Evolutionary conservation across 331 rosid species (phyloP), one percentile per base, ranked within the genome.

Genomic region (Rosa hybrid): DNA sequence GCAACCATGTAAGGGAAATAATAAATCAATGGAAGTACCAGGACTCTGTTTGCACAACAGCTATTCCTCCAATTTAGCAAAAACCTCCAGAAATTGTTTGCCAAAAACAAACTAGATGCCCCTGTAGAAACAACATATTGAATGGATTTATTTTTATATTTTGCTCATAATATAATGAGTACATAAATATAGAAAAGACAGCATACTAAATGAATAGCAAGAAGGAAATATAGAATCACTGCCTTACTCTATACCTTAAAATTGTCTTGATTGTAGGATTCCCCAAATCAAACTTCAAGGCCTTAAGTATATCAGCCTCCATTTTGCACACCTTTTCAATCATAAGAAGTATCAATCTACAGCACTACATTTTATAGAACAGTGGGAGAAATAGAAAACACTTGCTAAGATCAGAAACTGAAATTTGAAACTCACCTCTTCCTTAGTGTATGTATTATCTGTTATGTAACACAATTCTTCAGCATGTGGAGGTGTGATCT

Each of bases 391-490:
- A 44, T 44, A 8, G 46, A 44, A 30, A 44, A 79, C 4, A 54
- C 13, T 48, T 75, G 49, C 9, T 56, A 21, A 63, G 59, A 81
- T 69, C 30, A 30, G n/a, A 42, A n/a, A 68, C 27, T 25, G 50
- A 75, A 75, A 0, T 0, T n/a, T 4, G 0, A 13, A 41, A 85
- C 12, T 56, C 57, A 95, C 98, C 94, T 92, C 92, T 30, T 90
- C 91, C 71, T 77, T 91, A 6, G 90, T 87, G 77, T 91, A 94
- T 1, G 92, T 87, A 25, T 92, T 91, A 71, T 94, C 98, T 0
- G 94, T 91, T 23, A 91, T 91, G 81, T 88, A 91, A 75, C 96
- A 91, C 77, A 90, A 91, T 0, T 92, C 93, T 88, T 95, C 96
- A 20, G 86, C 88, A 16, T 88, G 93, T 25, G 92, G 98, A 70